Base-by-base conservation (phyloP, 1,284 basidiomycete species). In the Sutorius eximius region DNA sequence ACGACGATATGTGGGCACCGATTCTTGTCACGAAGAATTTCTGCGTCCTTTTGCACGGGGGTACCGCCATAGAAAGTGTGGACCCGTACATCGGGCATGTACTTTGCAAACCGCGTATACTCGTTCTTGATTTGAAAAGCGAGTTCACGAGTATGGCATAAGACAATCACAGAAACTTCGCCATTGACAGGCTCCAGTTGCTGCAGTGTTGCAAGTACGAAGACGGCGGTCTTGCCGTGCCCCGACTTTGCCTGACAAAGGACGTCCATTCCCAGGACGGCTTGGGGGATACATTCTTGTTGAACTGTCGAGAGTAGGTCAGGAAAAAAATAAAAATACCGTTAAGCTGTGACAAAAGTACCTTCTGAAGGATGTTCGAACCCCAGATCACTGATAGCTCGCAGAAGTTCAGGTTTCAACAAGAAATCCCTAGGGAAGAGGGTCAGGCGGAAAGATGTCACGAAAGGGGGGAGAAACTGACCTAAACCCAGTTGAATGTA, bases 61-160 rank as follows among this genome's bases (percentile, higher is more conserved):
- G 93, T 98, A 61, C 97, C 97, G 62, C 97, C 97, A 75, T 95
- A 99, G 78, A 99, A 97, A 61, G 98, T 98, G 71, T 87, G 87
- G 68, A 98, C 95, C 61, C 96, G 91, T 64, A 99, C 94, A 64
- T 97, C 93, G 52, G 97, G 95, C 95, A 99, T 98, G 82, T 98
- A 99, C 82, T 99, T 98, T 64, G 93, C 93, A 79, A 99, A 99
- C 52, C 97, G 93, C 50, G 90, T 87, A 79, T 99, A 99, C 78
- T 99, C 97, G 80, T 99, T 99, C 80, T 95, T 95, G 78, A 99
- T 99, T 80, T 99, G 97, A 82, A 95, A 99, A 42, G 97, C 97
- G 52, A 99, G 83, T 80, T 99, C 97, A 66, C 97, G 93, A 37
- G 97, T 99, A 80, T 99, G 97, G 78, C 97, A 99, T 59, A 99